A percentile compares a stretch with the other conserved stretches of the same genome.
Evolutionary conservation across 768 basidiomycete species (phyloP).

Genomic region (Hydnum rufescens): DNA sequence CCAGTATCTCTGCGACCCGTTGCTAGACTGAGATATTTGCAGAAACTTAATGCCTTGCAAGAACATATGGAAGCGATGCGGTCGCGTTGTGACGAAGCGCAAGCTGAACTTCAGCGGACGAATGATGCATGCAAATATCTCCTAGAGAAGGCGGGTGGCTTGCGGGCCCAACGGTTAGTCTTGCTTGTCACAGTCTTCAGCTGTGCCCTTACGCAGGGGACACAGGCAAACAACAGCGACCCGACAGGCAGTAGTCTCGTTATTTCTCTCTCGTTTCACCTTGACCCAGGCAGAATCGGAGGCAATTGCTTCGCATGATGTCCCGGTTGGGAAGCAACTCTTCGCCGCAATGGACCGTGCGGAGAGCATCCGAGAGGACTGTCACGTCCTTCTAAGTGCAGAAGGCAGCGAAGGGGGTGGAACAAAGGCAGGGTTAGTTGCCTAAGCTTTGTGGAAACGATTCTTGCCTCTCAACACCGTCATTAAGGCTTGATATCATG

Average conservation of each 20-base stretch:
- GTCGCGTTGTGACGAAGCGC: conserved; percentile 61
- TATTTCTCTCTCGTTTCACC: conserved; percentile 77
- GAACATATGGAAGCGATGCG: conserved; percentile 66
- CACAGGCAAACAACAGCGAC: conserved; percentile 47
- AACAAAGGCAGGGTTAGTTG: conserved; percentile 47
- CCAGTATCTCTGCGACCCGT: background rate
- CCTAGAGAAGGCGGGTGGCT: conserved; percentile 62
- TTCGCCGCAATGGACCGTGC: conserved; percentile 80
- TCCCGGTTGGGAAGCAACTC: conserved; percentile 51
- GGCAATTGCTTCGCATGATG: conserved; percentile 56
- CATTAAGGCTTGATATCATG: conserved; percentile 69
- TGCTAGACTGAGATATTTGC: background rate
- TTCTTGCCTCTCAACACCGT: background rate
- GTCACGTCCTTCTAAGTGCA: conserved; percentile 68
- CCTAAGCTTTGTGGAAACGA: background rate
- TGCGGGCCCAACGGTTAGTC: conserved; percentile 50
- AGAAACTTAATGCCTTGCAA: conserved; percentile 77
- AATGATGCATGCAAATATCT: conserved; percentile 58
- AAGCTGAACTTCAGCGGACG: conserved; percentile 51
- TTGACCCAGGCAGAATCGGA: conserved; percentile 52
- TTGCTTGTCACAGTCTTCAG: conserved; percentile 4
- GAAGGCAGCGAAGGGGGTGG: conserved; percentile 52
- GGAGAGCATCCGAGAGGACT: conserved; percentile 64
- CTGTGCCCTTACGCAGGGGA: conserved; percentile 7
- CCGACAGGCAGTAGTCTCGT: conserved; percentile 48